phyloP scores from a whole-genome alignment of 2,329 filamentous ascomycete genomes.

The Zalaria sp. region DNA sequence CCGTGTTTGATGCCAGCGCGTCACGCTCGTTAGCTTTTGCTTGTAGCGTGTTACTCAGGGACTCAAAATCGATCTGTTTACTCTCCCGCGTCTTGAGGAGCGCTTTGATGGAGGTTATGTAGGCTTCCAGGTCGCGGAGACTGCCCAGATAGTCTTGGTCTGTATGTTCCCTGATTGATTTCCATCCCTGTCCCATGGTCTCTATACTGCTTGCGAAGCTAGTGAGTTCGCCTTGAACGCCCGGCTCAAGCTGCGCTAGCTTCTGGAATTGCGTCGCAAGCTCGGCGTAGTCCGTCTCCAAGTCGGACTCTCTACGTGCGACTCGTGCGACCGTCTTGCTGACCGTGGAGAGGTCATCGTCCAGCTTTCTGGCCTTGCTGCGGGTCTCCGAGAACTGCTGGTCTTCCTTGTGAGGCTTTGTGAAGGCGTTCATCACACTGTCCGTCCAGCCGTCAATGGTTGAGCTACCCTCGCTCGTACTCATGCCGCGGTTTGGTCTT shows the following conservation, averaged over 20 bases:
- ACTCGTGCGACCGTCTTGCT: constrained; percentile 93
- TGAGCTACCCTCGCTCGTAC: constrained; percentile 28
- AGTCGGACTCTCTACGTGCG: constrained; percentile 70
- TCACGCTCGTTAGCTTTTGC: constrained; percentile 83
- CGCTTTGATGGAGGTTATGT: constrained; percentile 72
- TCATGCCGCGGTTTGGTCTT: constrained; percentile 48
- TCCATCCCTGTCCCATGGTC: constrained; percentile 65
- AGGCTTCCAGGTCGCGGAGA: constrained; percentile 88
- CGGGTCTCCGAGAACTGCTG: constrained; percentile 87
- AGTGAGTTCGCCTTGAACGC: constrained; percentile 67
- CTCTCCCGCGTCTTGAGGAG: constrained; percentile 89
- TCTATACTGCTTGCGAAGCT: constrained; percentile 79
- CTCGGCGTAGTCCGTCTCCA: constrained; percentile 79
- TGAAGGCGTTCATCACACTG: constrained; percentile 93
- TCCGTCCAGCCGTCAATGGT: constrained; percentile 88
- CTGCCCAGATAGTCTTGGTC: constrained; percentile 93
- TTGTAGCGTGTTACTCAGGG: constrained; percentile 86
- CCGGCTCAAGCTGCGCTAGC: constrained; percentile 76
- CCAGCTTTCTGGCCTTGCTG: constrained; percentile 84
- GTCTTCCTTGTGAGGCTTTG: constrained; percentile 90
- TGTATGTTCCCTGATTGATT: constrained; percentile 72
- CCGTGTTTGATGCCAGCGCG: constrained; percentile 48
- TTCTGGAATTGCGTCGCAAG: constrained; percentile 91
- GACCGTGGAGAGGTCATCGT: constrained; percentile 83
- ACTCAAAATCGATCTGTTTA: constrained; percentile 96